Base-by-base conservation (phyloP, 805 yeast species). In the Clavispora carvajalis region DNA sequence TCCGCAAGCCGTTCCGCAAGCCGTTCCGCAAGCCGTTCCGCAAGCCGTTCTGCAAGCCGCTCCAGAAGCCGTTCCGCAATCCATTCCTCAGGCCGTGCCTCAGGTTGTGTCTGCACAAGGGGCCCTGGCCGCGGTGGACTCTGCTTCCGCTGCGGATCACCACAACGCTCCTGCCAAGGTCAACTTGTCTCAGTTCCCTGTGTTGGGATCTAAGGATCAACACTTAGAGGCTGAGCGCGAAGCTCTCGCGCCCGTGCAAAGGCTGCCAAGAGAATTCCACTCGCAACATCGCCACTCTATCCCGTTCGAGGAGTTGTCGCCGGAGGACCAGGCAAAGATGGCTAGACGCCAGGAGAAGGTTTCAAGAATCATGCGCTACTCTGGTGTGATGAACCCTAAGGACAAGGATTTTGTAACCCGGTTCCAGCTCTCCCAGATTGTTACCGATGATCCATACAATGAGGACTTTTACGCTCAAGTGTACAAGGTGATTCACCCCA, bases 381-480 rank as follows among this genome's bases (percentile, higher is more conserved):
- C 93, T 22, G 97, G 97, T 48, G 79, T 93, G 48, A 93, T 93
- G 99, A 87, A 89, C 54, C 95, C 96, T 43, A 85, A 91, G 67
- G 99, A 93, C 62, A 90, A 90, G 67, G 96, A 91, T 65, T 89
- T 86, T 58, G 91, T 93, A 37, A 88, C 96, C 33, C 77, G 97
- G 59, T 82, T 90, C 58, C 99, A 93, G 65, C 74, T 93, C 48
- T 88, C 96, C 37, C 96, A 90, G 61, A 85, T 93, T 63, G 96
- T 93, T 37, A 85, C 96, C 9, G 97, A 90, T 41, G 98, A 93
- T 63, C 99, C 99, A 11, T 87, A 85, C 63, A 88, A 86, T 57
- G 99, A 93, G 63, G 99, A 93, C 68, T 93, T 91, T 58, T 93
- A 93, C 59, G 87, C 83, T 57, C 98, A 93, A 63, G 96, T 93